These are phyloP conservation scores for Striga hermonthica DNA, from an alignment of 305 asterid species.

Conservation along the genomic window DNA sequence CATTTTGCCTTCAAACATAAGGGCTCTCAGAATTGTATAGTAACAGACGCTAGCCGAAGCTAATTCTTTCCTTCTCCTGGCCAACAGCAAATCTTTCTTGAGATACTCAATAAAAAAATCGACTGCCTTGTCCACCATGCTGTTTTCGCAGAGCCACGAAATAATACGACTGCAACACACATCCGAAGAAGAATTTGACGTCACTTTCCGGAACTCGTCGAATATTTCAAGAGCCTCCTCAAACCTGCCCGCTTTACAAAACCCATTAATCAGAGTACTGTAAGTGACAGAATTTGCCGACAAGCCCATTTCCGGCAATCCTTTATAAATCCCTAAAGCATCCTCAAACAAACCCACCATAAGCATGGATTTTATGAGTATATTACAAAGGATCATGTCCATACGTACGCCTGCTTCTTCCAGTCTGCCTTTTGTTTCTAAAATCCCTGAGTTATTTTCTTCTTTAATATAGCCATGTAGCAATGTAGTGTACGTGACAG, in stretches of 20 bases:
- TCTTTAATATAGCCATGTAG: conserved; percentile 68
- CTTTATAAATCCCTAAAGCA: conserved; percentile 49
- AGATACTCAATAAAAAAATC: conserved; percentile 39
- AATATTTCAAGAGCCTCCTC: conserved; percentile 69
- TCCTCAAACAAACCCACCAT: conserved; percentile 79
- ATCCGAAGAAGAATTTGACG: conserved; percentile 52
- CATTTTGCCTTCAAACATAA: conserved; percentile 48
- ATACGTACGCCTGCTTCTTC: conserved; percentile 50
- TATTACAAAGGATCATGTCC: conserved; percentile 64
- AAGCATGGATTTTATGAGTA: conserved; percentile 64
- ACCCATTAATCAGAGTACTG: conserved; percentile 63
- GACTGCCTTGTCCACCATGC: neutral
- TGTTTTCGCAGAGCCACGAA: conserved; percentile 48
- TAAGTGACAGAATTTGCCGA: conserved; percentile 52
- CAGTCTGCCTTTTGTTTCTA: conserved; percentile 52
- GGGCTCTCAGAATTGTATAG: conserved; percentile 48
- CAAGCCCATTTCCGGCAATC: conserved; percentile 49
- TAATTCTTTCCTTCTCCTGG: conserved; percentile 44
- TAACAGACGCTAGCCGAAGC: conserved; percentile 38
- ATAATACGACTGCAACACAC: conserved; percentile 42
- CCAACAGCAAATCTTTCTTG: conserved; percentile 37
- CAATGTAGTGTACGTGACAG: conserved; percentile 60
- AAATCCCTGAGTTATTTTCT: conserved; percentile 49
- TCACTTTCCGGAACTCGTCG: conserved; percentile 43
- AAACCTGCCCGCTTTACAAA: conserved; percentile 59